Evolutionary conservation across 768 basidiomycete genomes (phyloP), one percentile per base, ranked within the genome.

Genomic region (Leccinum pellstonianum): DNA sequence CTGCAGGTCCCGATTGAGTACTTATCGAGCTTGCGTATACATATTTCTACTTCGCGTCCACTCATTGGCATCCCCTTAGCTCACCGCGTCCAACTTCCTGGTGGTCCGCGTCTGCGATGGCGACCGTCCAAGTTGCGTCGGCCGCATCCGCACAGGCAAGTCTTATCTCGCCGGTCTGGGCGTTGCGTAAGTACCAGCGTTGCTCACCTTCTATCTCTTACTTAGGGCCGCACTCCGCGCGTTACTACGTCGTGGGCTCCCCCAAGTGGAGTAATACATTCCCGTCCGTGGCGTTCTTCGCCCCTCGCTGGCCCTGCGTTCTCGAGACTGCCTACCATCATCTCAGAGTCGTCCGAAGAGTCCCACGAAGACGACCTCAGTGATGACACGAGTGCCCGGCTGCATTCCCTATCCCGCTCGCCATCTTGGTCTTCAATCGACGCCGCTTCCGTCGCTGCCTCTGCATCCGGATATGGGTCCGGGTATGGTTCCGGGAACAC

Each of bases 251-350:
- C 59, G 4, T 62, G 59, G 58, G 33, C 58, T 17, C 60, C 59
- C 15, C 46, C 64, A 14, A 41, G 41, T n/a, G 59, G 56, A 12
- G 17, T 50, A 11, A 50, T 57, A 25, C 58, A 64, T 5, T 60
- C 73, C 8, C 73, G 71, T 3, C 72, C 72, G 4, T 57, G 68
- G 59, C 72, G 72, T 14, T 73, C 72, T 12, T 73, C 72, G 0
- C 72, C 72, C 0, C 72, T 73, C 43, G 65, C 72, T 0, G 54
- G 70, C 1, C 65, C 64, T 33, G 70, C 25, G 3, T 64, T 73
- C 15, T 73, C 69, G 9, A 73, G 62, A 0, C 59, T 68, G 7
- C 67, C 72, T 0, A 66, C 70, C 47, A 63, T 63, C 37, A 63
- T 64, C 56, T 63, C 65, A 38, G 67, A 66, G 58, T 58, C 57